Evolutionary conservation across 345 rosid species (phyloP).

Genomic region (Lumnitzera littorea): DNA sequence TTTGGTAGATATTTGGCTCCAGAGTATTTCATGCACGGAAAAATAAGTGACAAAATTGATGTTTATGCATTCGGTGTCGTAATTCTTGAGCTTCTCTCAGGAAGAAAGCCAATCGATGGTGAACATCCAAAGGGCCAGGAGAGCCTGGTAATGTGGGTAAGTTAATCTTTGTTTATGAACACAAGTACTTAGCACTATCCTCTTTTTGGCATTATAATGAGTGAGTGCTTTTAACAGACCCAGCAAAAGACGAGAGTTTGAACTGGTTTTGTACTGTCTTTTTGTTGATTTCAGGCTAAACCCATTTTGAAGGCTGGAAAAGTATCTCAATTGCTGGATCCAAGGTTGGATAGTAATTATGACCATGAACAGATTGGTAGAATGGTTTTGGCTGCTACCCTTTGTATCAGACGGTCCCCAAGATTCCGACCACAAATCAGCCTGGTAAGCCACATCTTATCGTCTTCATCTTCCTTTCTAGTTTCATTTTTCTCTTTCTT

Average conservation of each 20-base stretch:
- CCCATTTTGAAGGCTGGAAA: conserved; percentile 68
- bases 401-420: conserved; percentile 66
- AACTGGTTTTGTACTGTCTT: not conserved
- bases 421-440: conserved; percentile 58
- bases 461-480: not conserved
- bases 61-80: conserved; percentile 95
- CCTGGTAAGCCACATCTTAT: conserved; percentile 33
- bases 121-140: conserved; percentile 61
- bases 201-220: too few relatives aligned
- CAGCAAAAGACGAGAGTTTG: not conserved
- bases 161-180: conserved; percentile 14
- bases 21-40: conserved; percentile 91
- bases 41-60: conserved; percentile 85
- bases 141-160: conserved; percentile 97
- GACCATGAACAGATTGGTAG: conserved; percentile 47
- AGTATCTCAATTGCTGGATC: conserved; percentile 64
- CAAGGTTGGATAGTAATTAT: conserved; percentile 32
- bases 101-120: conserved; percentile 70
- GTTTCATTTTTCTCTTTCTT: not conserved
- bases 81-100: conserved; percentile 84
- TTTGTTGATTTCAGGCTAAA: conserved; percentile 47
- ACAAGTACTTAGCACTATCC: not conserved
- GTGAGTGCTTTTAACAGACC: too few relatives aligned
- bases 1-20: conserved; percentile 91
- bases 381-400: conserved; percentile 75